Evolutionary conservation across 2,329 filamentous ascomycete genomes (phyloP).

Genomic region (Coleophoma crateriformis): DNA sequence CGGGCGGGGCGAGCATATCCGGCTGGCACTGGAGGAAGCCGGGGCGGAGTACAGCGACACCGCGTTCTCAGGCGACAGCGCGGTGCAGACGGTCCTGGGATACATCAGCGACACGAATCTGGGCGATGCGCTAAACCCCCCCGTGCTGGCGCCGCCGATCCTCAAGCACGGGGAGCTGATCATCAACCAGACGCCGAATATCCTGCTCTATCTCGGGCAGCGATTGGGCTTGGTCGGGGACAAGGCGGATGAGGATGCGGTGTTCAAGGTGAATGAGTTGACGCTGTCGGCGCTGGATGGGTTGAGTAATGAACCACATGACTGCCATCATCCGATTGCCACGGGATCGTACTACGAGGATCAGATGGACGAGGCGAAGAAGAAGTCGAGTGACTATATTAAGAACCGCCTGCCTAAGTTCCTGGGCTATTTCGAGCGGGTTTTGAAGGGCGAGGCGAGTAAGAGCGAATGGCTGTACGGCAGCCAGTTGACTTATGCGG

Average conservation of each 20-base stretch:
- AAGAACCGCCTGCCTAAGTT: constrained; percentile 65
- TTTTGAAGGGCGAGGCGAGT: constrained; percentile 51
- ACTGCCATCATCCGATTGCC: constrained; percentile 69
- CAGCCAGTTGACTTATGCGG: constrained; percentile 61
- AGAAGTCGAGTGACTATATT: constrained; percentile 51
- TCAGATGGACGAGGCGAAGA: constrained; percentile 62
- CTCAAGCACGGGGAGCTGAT: constrained; percentile 50
- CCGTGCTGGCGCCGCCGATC: constrained; percentile 60
- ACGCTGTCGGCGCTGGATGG: constrained; percentile 63
- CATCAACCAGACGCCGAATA: constrained; percentile 67
- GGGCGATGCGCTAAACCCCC: constrained; percentile 54
- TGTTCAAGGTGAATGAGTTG: constrained; percentile 57
- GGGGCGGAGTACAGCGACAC: constrained; percentile 60
- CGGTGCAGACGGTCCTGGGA: constrained; percentile 42
- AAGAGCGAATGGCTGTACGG: constrained; percentile 63
- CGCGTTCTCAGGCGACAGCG: constrained; percentile 41
- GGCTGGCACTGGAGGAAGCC: constrained; percentile 66
- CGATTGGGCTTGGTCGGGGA: constrained; percentile 6
- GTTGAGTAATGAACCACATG: constrained; percentile 66
- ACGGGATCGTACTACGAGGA: constrained; percentile 62
- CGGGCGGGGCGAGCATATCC: constrained; percentile 69
- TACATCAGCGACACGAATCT: constrained; percentile 38
- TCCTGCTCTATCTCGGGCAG: constrained; percentile 62
- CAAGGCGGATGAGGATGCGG: constrained; percentile 32
- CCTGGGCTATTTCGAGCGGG: constrained; percentile 63